Evolutionary conservation across 345 rosid species (phyloP).

Genomic region (Bruguiera gymnorhiza): DNA sequence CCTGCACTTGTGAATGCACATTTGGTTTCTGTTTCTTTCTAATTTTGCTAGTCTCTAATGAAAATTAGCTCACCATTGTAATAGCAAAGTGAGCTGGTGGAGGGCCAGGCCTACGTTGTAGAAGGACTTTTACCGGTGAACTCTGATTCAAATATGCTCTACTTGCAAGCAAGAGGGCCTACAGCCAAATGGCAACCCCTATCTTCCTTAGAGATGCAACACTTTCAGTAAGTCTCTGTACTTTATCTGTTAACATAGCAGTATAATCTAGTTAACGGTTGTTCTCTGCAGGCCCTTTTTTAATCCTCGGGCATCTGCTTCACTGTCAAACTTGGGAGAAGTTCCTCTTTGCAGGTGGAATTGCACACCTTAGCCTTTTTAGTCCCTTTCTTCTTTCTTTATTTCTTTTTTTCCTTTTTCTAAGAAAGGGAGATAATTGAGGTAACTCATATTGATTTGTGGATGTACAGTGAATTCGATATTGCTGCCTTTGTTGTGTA

Average conservation of each 20-base stretch:
- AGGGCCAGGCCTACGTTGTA: slow-evolving; percentile 74
- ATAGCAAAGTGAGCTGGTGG: slow-evolving; percentile 69
- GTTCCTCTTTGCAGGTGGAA: slow-evolving; percentile 71
- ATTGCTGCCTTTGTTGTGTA: slow-evolving; percentile 63
- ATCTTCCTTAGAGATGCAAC: slow-evolving; percentile 42
- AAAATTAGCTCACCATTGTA: slow-evolving; percentile 12
- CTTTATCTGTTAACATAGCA: slow-evolving; percentile 9
- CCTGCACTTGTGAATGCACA: too few relatives aligned
- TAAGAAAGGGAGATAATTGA: neutral
- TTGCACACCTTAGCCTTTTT: slow-evolving; percentile 7
- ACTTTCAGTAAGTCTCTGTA: slow-evolving; percentile 51
- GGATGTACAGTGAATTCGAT: slow-evolving; percentile 72
- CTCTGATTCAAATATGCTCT: slow-evolving; percentile 59
- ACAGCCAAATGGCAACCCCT: slow-evolving; percentile 60
- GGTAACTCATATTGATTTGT: neutral
- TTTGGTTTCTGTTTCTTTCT: neutral
- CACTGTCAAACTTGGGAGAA: slow-evolving; percentile 60
- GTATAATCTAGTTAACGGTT: slow-evolving; percentile 17
- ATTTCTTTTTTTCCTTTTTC: neutral
- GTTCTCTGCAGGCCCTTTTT: slow-evolving; percentile 67
- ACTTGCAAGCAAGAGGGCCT: slow-evolving; percentile 81
- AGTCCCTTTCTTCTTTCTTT: neutral
- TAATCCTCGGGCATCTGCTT: slow-evolving; percentile 60
- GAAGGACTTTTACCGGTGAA: slow-evolving; percentile 63
- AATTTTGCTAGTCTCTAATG: slow-evolving; percentile 9